Conservation (phyloP, 805 yeast species). For the Hagleromyces aurorensis region DNA sequence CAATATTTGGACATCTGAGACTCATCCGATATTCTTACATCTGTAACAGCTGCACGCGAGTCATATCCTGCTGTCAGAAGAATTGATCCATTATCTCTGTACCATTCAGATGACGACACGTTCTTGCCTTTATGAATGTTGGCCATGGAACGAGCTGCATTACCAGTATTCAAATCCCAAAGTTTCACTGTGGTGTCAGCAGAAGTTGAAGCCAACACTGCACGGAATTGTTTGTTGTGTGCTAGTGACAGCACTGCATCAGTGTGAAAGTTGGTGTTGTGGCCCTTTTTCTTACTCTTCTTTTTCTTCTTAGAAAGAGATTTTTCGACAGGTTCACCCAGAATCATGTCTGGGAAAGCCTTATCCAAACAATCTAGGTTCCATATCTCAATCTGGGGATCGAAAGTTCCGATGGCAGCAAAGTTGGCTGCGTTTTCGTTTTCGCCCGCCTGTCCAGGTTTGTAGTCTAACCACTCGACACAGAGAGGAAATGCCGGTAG, state of each 20-base stretch:
- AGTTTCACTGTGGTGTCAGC: slow-evolving; percentile 92
- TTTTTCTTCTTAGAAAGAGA: slow-evolving; percentile 29
- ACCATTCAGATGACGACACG: slow-evolving; percentile 87
- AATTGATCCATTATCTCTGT: slow-evolving; percentile 54
- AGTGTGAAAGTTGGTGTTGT: slow-evolving; percentile 70
- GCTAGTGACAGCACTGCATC: slow-evolving; percentile 88
- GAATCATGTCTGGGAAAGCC: slow-evolving; percentile 87
- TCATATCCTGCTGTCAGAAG: slow-evolving; percentile 92
- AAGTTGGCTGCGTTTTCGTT: slow-evolving; percentile 65
- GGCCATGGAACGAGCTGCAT: slow-evolving; percentile 68
- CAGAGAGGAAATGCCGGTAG: slow-evolving; percentile 95
- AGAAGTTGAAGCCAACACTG: slow-evolving; percentile 85
- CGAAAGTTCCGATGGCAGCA: slow-evolving; percentile 95
- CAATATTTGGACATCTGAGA: slow-evolving; percentile 53
- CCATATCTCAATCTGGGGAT: slow-evolving; percentile 97
- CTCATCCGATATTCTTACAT: slow-evolving; percentile 69
- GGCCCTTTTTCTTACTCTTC: slow-evolving; percentile 46
- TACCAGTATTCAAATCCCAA: slow-evolving; percentile 79
- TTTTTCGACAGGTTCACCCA: slow-evolving; percentile 64
- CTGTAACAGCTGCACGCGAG: slow-evolving; percentile 69
- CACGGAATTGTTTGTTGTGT: slow-evolving; percentile 73
- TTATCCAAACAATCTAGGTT: slow-evolving; percentile 87
- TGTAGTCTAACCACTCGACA: slow-evolving; percentile 87
- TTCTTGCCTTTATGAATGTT: slow-evolving; percentile 66
- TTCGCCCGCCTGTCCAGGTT: slow-evolving; percentile 46